Percentiles rank a stretch among this genome's conserved stretches.
Evolutionary conservation across 2,329 filamentous ascomycete species (phyloP).

Genomic region (Colletotrichum orchidophilum): DNA sequence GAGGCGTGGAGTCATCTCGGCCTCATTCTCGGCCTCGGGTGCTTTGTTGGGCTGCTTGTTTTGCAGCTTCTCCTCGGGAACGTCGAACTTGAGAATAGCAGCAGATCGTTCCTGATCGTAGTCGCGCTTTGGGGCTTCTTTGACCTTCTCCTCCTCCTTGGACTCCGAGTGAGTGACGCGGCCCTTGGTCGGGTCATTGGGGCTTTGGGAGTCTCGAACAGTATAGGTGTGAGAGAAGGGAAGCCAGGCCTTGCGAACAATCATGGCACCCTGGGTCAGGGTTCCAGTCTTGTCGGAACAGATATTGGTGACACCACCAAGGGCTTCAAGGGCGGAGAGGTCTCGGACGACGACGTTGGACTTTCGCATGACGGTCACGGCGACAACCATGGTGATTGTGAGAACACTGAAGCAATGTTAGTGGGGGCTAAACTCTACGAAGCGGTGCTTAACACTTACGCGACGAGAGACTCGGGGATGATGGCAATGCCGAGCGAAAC

Average conservation of each 20-base stretch:
- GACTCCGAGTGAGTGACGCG: constrained; percentile 56
- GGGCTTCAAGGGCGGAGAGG: constrained; percentile 72
- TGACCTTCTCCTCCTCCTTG: constrained; percentile 43
- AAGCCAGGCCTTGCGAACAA: constrained; percentile 73
- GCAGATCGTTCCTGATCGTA: constrained; percentile 69
- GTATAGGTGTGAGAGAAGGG: constrained; percentile 65
- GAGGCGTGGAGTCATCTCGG: constrained; percentile 59
- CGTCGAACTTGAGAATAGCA: constrained; percentile 68
- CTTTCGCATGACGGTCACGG: constrained; percentile 71
- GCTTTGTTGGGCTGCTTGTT: constrained; percentile 44
- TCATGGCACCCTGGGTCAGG: constrained; percentile 75
- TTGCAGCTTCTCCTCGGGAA: constrained; percentile 64
- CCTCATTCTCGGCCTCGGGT: constrained; percentile 46
- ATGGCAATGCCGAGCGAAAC: constrained; percentile 69
- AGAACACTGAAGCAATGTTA: constrained; percentile 56
- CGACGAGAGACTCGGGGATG: constrained; percentile 72
- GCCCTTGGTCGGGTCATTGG: constrained; percentile 69
- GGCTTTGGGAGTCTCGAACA: constrained; percentile 69
- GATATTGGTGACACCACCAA: constrained; percentile 77
- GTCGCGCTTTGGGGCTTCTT: constrained; percentile 56
- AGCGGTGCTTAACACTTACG: constrained; percentile 47
- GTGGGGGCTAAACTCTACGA: constrained; percentile 8
- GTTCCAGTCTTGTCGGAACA: constrained; percentile 81
- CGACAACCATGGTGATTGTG: constrained; percentile 76
- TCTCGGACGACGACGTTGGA: constrained; percentile 73